Percentiles rank a stretch among this genome's conserved stretches.
Conservation (phyloP, 176 grass and related monocot genomes). For the Oryza brachyantha region DNA sequence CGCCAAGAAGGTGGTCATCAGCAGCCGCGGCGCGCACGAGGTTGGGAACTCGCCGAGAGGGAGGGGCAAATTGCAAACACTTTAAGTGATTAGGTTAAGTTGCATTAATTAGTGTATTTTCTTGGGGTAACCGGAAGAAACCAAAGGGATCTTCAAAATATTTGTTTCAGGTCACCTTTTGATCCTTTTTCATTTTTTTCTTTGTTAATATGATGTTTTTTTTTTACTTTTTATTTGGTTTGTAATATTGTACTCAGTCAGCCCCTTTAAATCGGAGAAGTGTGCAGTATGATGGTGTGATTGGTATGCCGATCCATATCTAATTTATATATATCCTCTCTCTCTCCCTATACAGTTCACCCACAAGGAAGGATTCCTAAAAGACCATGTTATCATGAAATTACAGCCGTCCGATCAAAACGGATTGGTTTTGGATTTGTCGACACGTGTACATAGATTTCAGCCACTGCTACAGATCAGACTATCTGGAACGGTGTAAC, state of each 20-base stretch:
- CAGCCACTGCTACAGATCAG: no score
- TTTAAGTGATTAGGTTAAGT: no score
- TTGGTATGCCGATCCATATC: not conserved
- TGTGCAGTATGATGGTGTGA: not conserved
- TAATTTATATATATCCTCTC: not conserved
- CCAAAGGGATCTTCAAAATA: not conserved
- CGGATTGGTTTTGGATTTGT: no score
- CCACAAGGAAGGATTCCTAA: no score
- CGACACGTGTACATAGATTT: no score
- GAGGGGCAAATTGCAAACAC: not conserved
- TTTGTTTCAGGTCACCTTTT: not conserved
- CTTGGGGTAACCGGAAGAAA: not conserved
- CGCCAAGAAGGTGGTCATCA: not conserved
- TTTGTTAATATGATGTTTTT: not conserved
- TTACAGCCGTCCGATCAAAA: no score
- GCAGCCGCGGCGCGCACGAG: not conserved
- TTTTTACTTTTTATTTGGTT: not conserved
- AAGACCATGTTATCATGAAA: no score
- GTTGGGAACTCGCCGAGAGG: conserved; percentile 17
- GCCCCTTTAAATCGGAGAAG: not conserved
- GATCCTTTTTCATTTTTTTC: not conserved
- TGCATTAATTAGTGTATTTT: not conserved
- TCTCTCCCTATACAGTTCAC: no score
- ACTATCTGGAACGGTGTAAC: no score
- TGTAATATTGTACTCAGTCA: not conserved